These are phyloP conservation scores for Salix caprea DNA, from an alignment of 345 rosid species.

Conservation along the genomic window DNA sequence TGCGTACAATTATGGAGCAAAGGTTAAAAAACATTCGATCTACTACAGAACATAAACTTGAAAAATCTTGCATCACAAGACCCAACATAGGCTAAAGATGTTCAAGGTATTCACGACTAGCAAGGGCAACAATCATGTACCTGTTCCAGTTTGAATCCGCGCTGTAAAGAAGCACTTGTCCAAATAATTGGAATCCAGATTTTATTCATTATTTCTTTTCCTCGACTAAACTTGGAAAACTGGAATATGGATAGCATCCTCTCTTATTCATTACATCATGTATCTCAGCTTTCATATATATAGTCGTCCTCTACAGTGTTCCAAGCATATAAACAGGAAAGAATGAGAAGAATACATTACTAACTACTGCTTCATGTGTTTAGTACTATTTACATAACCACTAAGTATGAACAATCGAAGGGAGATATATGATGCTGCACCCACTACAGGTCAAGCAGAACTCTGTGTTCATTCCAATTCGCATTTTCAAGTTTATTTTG, in stretches of 20 bases:
- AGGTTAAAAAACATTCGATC: too few relatives aligned
- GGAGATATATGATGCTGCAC: background rate
- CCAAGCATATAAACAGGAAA: conserved; percentile 43
- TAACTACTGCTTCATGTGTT: conserved; percentile 13
- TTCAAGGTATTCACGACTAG: too few relatives aligned
- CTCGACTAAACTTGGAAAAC: background rate
- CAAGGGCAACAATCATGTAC: too few relatives aligned
- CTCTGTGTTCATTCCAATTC: conserved; percentile 25
- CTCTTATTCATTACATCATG: conserved; percentile 19
- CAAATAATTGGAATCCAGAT: background rate
- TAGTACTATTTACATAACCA: conserved; percentile 20
- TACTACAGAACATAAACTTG: too few relatives aligned
- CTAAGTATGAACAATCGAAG: conserved; percentile 1
- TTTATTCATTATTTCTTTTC: too few relatives aligned
- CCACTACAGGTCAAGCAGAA: conserved; percentile 30
- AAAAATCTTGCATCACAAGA: too few relatives aligned
- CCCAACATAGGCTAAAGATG: too few relatives aligned
- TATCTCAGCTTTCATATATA: conserved; percentile 3
- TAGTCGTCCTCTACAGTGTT: conserved; percentile 8
- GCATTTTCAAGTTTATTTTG: conserved; percentile 22
- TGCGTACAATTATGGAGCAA: too few relatives aligned
- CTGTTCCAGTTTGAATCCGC: background rate
- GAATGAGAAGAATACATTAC: conserved; percentile 38
- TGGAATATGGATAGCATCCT: background rate
- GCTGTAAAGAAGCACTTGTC: background rate